Percentiles rank a stretch among this genome's conserved stretches.
phyloP scores from a whole-genome alignment of 768 basidiomycete species.

The Rickenella mellea region DNA sequence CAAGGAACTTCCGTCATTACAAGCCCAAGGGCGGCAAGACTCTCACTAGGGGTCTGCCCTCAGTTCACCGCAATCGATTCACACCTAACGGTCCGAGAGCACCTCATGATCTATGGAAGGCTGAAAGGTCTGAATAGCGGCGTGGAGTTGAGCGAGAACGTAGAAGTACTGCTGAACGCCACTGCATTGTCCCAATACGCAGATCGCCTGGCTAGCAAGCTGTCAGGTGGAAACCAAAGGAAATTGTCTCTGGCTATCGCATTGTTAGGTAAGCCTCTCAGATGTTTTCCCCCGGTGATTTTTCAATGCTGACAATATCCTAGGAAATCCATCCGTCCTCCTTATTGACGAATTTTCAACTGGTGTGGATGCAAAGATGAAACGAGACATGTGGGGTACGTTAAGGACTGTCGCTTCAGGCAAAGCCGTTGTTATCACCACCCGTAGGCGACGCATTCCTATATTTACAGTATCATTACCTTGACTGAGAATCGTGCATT shows the following conservation, averaged over 20 bases:
- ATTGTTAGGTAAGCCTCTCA: constrained; percentile 42
- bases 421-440: constrained; percentile 66
- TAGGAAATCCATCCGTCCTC: constrained; percentile 68
- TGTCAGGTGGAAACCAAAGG: constrained; percentile 74
- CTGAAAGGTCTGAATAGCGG: constrained; percentile 57
- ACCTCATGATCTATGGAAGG: constrained; percentile 60
- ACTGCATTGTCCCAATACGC: constrained; percentile 53
- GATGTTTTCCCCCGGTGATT: neutral
- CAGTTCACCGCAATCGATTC: constrained; percentile 79
- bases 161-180: constrained; percentile 47
- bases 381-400: constrained; percentile 76
- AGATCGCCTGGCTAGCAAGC: constrained; percentile 60
- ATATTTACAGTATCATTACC: neutral
- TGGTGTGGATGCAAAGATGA: constrained; percentile 76
- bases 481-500: neutral
- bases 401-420: constrained; percentile 53
- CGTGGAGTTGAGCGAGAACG: constrained; percentile 38
- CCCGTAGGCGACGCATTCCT: constrained; percentile 48
- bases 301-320: neutral
- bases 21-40: constrained; percentile 54
- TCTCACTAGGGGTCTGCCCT: constrained; percentile 72
- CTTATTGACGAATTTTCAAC: constrained; percentile 81
- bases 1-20: constrained; percentile 55
- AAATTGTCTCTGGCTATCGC: constrained; percentile 72
- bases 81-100: constrained; percentile 70